Evolutionary conservation across 116 monocot species (phyloP), one percentile per base, ranked within the genome.

Genomic region (Trichopus zeylanicus): DNA sequence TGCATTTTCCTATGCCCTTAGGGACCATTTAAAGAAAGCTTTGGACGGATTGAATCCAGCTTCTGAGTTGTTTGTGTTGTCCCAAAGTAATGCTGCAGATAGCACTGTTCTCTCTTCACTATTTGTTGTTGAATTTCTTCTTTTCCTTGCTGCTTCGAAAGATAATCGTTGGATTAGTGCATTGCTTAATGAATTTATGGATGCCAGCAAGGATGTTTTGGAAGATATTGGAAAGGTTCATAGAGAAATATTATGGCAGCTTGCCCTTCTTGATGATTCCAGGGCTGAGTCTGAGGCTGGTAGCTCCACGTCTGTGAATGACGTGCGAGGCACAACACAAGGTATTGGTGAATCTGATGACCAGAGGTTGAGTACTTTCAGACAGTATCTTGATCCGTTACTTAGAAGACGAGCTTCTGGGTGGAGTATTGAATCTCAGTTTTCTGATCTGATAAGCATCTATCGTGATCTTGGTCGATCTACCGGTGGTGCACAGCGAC

Each of bases 91-190:
- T 16, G 39, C 56, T 27, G 56, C 56, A 20, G 86, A 99, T 53
- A 77, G 59, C 26, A 63, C 65, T 31, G 69, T 79, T 4, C 75
- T 83, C 39, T 84, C 88, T 62, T 85, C 99, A 31, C 83, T 99
- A 26, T 99, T 88, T 92, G 79, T 92, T 66, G 74, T 99, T 72
- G 99, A 99, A 66, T 92, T 92, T 56, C 78, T 99, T 51, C 73
- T 99, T 34, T 92, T 99, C 62, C 81, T 99, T 47, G 99, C 85
- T 74, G 88, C 83, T 7, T 92, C 86, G 32, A 99, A 92, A 65
- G 99, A 99, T 65, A 92, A 81, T 29, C 84, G 99, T 1, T 99
- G 99, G 99, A 86, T 99, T 46, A 78, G 76, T 68, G 83, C 88
- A 11, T 67, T 99, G 32, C 81, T 99, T 24, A 55, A 78, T 28